Percentiles rank a stretch among this genome's conserved stretches.
phyloP scores from a whole-genome alignment of 345 rosid species.

The Populus deltoides region DNA sequence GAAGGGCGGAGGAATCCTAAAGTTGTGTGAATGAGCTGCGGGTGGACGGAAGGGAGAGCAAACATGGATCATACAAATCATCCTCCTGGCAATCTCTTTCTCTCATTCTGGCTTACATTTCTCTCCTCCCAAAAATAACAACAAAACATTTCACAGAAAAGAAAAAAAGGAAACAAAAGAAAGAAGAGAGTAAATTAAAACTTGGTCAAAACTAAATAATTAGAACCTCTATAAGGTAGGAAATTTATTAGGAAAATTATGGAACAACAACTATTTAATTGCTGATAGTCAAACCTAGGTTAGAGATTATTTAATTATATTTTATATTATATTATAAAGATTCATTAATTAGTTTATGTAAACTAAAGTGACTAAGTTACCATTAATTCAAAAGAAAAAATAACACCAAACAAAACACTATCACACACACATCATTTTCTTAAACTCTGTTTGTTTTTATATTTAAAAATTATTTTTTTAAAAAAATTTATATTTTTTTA shows the following conservation, averaged over 20 bases:
- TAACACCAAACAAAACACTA: constrained; percentile 10
- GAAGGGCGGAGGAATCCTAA: neutral
- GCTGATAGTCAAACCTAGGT: neutral
- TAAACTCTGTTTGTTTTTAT: neutral
- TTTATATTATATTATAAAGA: too few species aligned
- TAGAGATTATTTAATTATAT: neutral
- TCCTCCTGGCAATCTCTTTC: neutral
- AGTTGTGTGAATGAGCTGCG: neutral
- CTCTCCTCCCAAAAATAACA: too few species aligned
- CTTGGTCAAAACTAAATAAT: too few species aligned
- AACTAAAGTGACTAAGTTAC: too few species aligned
- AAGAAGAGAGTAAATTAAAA: too few species aligned
- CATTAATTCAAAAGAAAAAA: neutral
- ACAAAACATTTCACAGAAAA: too few species aligned
- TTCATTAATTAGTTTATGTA: neutral
- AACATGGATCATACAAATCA: constrained; percentile 27
- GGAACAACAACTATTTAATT: neutral
- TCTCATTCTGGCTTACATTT: too few species aligned
- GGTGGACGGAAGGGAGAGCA: neutral
- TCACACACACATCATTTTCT: constrained; percentile 21
- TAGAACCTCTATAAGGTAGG: too few species aligned
- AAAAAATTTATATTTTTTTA: too few species aligned
- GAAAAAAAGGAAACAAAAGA: too few species aligned
- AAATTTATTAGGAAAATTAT: too few species aligned
- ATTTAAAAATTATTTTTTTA: too few species aligned